Base-by-base conservation (phyloP, 257 asterid genomes). In the Jasminum sambac region DNA sequence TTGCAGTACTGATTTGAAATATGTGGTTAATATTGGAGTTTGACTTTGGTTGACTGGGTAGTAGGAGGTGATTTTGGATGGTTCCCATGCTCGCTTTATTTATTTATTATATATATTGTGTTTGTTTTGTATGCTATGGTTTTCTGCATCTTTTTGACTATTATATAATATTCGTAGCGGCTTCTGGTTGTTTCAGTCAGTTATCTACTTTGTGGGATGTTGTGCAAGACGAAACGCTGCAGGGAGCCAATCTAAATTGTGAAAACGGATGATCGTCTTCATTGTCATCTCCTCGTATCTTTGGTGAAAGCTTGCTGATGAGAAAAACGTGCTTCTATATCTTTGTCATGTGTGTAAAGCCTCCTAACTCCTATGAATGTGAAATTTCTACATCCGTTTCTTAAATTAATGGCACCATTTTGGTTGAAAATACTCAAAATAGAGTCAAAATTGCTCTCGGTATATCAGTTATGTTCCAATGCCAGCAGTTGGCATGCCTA, bases 201-300 rank as follows among this genome's bases (percentile, higher is more conserved):
- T 82, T 72, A 74, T 87, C 60, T 89, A 93, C 89, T 89, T 90
- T 11, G 96, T 93, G 21, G 98, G 97, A 66, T 93, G 96, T 77
- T 93, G 96, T 34, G 97, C 98, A 23, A 83, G 98, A 72, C 80
- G 96, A 74, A 85, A 81, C 82, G 98, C 97, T 58, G 85, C 90
- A 8, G 69, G 79, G 55, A 78, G 74, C 66, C 70, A 21, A 69
- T 77, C 82, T 4, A 90, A 92, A 83, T 82, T 76, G 77, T 92
- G 78, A 86, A 16, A 42, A 59, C 10, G 34, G 30, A 55, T 23
- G 61, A 21, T 52, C 30, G 0, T 8, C 30, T 10, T 55, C 4
- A 30, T 23, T 55, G n/a, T 23, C 13, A 55, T 21, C 14, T 55
- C 36, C 62, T 55, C 36, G 34, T 3, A 52, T 48, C 16, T 19